Evolutionary conservation across 2,329 filamentous ascomycete genomes (phyloP).

Genomic region (Monosporascus sp.): DNA sequence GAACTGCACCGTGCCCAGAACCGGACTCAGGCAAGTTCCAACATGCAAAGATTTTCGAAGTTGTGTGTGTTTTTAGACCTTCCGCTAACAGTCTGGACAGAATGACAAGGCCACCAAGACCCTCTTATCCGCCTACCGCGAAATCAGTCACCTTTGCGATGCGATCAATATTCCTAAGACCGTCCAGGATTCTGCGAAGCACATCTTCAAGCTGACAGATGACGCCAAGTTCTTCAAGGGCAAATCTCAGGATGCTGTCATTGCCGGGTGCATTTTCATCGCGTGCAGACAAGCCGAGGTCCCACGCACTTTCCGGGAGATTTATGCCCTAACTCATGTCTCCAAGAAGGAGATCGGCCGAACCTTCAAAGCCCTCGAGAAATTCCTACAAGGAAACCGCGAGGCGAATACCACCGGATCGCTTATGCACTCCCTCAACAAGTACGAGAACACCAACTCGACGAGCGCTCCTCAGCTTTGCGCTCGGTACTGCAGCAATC

Average conservation of each 20-base stretch:
- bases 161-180: slow-evolving; percentile 74
- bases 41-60: background rate
- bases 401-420: slow-evolving; percentile 51
- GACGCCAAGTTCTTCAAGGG: slow-evolving; percentile 93
- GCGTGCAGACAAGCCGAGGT: slow-evolving; percentile 86
- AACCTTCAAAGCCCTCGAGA: slow-evolving; percentile 89
- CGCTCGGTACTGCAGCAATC: slow-evolving; percentile 80
- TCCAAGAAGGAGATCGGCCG: slow-evolving; percentile 96
- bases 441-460: slow-evolving; percentile 69
- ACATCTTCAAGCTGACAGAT: slow-evolving; percentile 90
- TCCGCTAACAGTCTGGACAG: slow-evolving; percentile 15
- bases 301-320: slow-evolving; percentile 87
- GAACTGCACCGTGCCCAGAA: slow-evolving; percentile 68
- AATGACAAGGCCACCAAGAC: slow-evolving; percentile 80
- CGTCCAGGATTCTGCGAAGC: slow-evolving; percentile 85
- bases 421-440: slow-evolving; percentile 54
- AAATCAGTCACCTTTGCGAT: slow-evolving; percentile 84
- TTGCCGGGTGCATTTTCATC: slow-evolving; percentile 96
- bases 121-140: slow-evolving; percentile 78
- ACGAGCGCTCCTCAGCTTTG: slow-evolving; percentile 82
- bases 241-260: slow-evolving; percentile 88
- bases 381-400: slow-evolving; percentile 73
- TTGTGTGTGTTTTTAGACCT: background rate
- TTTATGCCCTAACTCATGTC: slow-evolving; percentile 88
- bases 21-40: slow-evolving; percentile 47